Base-by-base conservation (phyloP, 352 stramenopile species). In the Pseudoperonospora humuli region DNA sequence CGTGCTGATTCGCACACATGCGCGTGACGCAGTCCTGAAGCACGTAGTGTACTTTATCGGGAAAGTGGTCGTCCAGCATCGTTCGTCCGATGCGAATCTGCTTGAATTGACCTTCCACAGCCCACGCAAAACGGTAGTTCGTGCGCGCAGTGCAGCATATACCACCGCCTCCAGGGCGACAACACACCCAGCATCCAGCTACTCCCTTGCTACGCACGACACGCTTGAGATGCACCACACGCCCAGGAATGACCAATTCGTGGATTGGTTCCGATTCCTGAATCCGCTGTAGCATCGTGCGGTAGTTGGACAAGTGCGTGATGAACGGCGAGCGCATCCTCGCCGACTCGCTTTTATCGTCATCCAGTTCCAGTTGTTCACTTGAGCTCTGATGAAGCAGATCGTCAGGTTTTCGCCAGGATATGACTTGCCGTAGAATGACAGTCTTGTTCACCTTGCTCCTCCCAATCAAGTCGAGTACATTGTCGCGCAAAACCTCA, bases 41-140 rank as follows among this genome's bases (percentile, higher is more conserved):
- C 33, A 93, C 81, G 47, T 81, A 75, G 54, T 93, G 77, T 3
- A 93, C 79, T 48, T 92, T 93, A 61, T 93, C 79, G 1, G 81
- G 79, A 38, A 93, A 93, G 45, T 93, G 82, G 37, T 93, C 79
- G 58, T 91, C 79, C 15, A 93, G 61, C 79, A 93, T 93, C 19
- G 79, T 91, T 15, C 79, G 77, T 10, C 69, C 73, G 19, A 93
- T 90, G 38, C 72, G 65, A 27, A 92, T 90, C 38, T 64, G 73
- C 44, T 67, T 59, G 43, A 93, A 93, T 34, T 79, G 52, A 4
- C 69, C 67, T 28, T 64, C 57, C 1, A 56, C 61, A 10, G 75
- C 69, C 81, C 81, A 93, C 10, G 56, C 61, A 46, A 78, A 89
- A 23, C 81, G 70, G 54, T 93, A 93, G 42, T 93, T 73, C 1